Conservation (phyloP, 305 asterid genomes). For the Fraxinus greggii region DNA sequence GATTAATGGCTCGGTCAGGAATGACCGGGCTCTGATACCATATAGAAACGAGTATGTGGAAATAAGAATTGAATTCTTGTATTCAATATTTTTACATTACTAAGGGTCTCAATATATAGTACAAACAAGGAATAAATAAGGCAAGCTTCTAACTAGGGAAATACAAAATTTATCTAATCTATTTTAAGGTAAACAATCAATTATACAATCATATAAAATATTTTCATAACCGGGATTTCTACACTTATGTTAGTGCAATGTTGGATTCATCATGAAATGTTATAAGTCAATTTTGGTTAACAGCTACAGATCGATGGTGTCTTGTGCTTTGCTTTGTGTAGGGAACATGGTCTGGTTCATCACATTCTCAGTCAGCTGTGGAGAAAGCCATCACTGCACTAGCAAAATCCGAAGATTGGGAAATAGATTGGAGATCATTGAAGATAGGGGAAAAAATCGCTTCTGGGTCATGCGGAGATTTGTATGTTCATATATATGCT, state of each 20-base stretch:
- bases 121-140: too few species aligned
- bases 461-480: constrained; percentile 84
- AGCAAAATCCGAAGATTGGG: constrained; percentile 55
- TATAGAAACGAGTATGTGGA: too few species aligned
- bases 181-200: too few species aligned
- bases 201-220: too few species aligned
- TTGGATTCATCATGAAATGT: constrained; percentile 11
- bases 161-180: too few species aligned
- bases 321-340: constrained; percentile 33
- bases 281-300: constrained; percentile 10
- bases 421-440: constrained; percentile 68
- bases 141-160: too few species aligned
- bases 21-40: too few species aligned
- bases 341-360: constrained; percentile 80
- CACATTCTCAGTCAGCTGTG: constrained; percentile 41
- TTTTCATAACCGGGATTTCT: too few species aligned
- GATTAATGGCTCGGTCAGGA: too few species aligned
- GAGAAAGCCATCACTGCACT: constrained; percentile 42
- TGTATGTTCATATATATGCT: constrained; percentile 54
- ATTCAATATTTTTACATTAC: too few species aligned
- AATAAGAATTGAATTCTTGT: too few species aligned
- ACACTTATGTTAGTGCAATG: constrained; percentile 1
- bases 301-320: constrained; percentile 13
- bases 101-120: too few species aligned
- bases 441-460: constrained; percentile 76